These are phyloP conservation scores for Leersia perrieri DNA, from an alignment of 176 grass and related monocot species.

Conservation along the genomic window DNA sequence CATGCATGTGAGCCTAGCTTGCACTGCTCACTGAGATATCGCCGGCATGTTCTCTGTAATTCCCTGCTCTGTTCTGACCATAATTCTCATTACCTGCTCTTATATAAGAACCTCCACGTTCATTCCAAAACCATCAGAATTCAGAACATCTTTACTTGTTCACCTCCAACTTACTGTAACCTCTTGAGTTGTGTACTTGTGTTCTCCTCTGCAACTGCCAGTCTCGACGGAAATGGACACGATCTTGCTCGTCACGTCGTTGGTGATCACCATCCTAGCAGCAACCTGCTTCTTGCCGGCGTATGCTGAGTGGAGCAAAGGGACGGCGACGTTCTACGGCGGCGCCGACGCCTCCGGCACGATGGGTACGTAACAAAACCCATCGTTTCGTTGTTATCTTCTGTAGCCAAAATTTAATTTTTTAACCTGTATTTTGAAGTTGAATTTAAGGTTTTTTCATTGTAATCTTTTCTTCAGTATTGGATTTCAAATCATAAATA, in stretches of 20 bases:
- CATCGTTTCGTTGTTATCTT: no score
- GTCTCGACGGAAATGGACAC: neutral
- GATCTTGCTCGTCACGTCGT: neutral
- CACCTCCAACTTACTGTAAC: neutral
- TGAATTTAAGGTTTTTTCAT: no score
- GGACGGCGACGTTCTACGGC: slow-evolving; percentile 23
- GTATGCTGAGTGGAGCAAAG: neutral
- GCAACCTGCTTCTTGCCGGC: neutral
- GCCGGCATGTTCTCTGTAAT: slow-evolving; percentile 26
- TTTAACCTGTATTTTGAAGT: no score
- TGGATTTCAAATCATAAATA: no score
- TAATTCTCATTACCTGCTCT: slow-evolving; percentile 5
- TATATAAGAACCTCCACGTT: slow-evolving; percentile 24
- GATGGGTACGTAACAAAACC: slow-evolving; percentile 1
- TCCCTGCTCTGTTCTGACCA: slow-evolving; percentile 10
- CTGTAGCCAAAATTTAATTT: no score
- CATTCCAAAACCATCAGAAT: neutral
- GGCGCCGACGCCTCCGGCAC: slow-evolving; percentile 23
- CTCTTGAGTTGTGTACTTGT: no score
- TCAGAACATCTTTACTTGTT: neutral
- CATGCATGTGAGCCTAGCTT: slow-evolving; percentile 23
- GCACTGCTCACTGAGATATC: neutral
- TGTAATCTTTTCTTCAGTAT: no score
- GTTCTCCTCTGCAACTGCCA: neutral
- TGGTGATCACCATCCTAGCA: neutral